These are phyloP conservation scores for Cystofilobasidium ferigula DNA, from an alignment of 768 basidiomycete genomes.

Conservation along the genomic window DNA sequence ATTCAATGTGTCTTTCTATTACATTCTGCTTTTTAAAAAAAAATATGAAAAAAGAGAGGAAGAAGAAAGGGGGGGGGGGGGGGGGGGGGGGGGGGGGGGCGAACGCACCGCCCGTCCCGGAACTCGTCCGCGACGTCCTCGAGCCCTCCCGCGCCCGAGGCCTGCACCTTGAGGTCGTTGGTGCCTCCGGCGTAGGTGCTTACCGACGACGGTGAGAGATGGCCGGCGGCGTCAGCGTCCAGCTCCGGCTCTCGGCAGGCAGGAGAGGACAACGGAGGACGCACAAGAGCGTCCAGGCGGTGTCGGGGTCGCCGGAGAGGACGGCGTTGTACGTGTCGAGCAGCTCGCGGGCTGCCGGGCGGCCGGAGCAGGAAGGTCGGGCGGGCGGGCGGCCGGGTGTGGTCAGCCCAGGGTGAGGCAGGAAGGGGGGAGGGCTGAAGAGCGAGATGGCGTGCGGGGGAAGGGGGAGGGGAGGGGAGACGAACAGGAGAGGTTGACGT, in stretches of 20 bases:
- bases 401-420: too few species aligned
- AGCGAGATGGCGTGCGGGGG: neutral
- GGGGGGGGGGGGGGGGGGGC: neutral
- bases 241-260: neutral
- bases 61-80: neutral
- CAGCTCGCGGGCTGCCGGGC: constrained; percentile 7
- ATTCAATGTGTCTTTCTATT: too few species aligned
- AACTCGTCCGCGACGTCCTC: constrained; percentile 91
- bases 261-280: neutral
- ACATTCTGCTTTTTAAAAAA: too few species aligned
- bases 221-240: neutral
- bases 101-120: constrained; percentile 69
- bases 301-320: constrained; percentile 18
- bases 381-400: neutral
- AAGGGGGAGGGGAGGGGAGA: neutral
- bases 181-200: constrained; percentile 63
- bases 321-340: constrained; percentile 23
- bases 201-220: neutral
- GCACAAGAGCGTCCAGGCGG: constrained; percentile 24
- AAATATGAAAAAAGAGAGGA: too few species aligned
- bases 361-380: neutral
- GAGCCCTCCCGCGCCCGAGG: constrained; percentile 72
- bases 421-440: neutral
- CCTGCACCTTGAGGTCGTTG: constrained; percentile 79
- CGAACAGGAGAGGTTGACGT: constrained; percentile 23